Evolutionary conservation across 176 grass and related monocot species (phyloP), one percentile per base, ranked within the genome.

Genomic region (Carex kokanica): DNA sequence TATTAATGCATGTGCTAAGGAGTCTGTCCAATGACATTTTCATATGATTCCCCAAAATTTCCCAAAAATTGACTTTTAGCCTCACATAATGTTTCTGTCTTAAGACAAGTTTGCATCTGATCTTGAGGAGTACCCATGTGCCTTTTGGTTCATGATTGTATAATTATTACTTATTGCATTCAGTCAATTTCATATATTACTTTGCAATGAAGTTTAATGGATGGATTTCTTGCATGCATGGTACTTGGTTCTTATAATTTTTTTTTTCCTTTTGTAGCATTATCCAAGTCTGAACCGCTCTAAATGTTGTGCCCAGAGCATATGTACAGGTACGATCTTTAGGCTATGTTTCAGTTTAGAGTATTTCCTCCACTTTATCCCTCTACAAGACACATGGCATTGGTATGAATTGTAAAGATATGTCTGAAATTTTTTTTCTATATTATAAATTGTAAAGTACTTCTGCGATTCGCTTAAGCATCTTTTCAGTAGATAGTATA

Each of bases 231-330:
- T 31, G 21, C 51, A 21, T 55, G 18, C 7, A 56, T 56, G 4
- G 23, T 78, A 32, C 49, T 55, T 55, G 17, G 24, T 77, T 77
- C 14, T 45, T 34, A 54, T 21, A 55, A 78, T 58, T 64, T 87
- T 0, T 69, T 56, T 80, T 84, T 78, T 49, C 45, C 18, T 79
- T 34, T 32, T 73, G 71, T 88, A 98, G 96, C 85, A 90, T 53
- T 98, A 98, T 15, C 96, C 91, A 0, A 98, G 93, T 74, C 78
- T 98, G 0, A 98, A 98, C 81, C 84, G 93, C 4, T 95, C 96
- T 43, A 98, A 94, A 87, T 98, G 96, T 88, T 98, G 93, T 80
- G 85, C 79, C 52, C 94, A 98, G 86, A 88, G 96, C 80, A 98
- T 98, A 45, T 98, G 93, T 87, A 98, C 96, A 66, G 96, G 91